A percentile compares a stretch with the other conserved stretches of the same genome.
phyloP scores from a whole-genome alignment of 2,329 filamentous ascomycete species.

The Gnomoniopsis smithogilvyi region DNA sequence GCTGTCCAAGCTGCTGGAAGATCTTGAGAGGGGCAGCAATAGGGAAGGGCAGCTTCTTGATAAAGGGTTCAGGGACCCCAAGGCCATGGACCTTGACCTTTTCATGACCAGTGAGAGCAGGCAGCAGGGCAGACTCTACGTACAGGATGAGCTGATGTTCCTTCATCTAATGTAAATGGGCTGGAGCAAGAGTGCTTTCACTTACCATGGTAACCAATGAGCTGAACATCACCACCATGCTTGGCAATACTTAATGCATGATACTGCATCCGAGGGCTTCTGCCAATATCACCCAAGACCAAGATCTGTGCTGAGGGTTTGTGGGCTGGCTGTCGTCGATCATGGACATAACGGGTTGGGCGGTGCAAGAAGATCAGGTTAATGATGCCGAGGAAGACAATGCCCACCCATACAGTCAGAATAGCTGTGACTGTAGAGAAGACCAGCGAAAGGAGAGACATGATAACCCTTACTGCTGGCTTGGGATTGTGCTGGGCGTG shows the following conservation, averaged over 20 bases:
- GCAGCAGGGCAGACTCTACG: slow-evolving; percentile 63
- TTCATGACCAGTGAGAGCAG: slow-evolving; percentile 67
- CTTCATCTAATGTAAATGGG: background rate
- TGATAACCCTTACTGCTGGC: too few species aligned
- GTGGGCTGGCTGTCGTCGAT: background rate
- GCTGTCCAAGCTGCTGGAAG: slow-evolving; percentile 70
- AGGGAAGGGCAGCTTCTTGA: slow-evolving; percentile 73
- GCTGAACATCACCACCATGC: slow-evolving; percentile 73
- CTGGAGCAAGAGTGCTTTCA: background rate
- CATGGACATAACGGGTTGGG: slow-evolving; percentile 30
- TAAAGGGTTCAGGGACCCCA: slow-evolving; percentile 59
- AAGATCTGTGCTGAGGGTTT: slow-evolving; percentile 66
- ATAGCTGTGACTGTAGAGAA: background rate
- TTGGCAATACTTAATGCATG: slow-evolving; percentile 90
- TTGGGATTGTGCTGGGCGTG: background rate
- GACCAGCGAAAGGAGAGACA: too few species aligned
- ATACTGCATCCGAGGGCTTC: slow-evolving; percentile 97
- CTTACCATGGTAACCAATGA: slow-evolving; percentile 83
- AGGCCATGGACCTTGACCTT: slow-evolving; percentile 71
- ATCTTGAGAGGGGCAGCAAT: slow-evolving; percentile 81
- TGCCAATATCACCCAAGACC: slow-evolving; percentile 90
- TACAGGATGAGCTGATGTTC: slow-evolving; percentile 9
- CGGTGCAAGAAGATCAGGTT: slow-evolving; percentile 22
- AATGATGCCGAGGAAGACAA: slow-evolving; percentile 10
- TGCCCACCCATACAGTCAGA: background rate